Base-by-base conservation (phyloP, 192 early-diverging fungal species). In the Rhizophagus prolifer region DNA sequence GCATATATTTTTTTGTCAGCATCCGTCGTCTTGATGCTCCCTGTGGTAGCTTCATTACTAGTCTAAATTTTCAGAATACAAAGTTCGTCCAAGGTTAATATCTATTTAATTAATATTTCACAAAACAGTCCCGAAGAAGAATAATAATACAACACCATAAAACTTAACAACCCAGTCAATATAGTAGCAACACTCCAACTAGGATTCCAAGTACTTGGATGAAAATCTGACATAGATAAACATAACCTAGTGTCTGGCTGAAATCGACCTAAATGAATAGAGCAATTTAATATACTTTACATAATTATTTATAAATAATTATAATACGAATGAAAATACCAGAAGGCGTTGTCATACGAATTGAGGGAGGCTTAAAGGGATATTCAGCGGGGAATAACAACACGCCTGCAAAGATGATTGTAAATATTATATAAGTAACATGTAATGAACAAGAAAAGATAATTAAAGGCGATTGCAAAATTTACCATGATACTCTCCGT, bases 131-230 rank as follows among this genome's bases (percentile, higher is more conserved):
- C 0, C n/a, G 7, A 62, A 12, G 16, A 62, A 26, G 2, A 70
- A 10, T 70, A 50, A 23, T 70, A 50, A 23, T 50, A 70, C 28
- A 38, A 71, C 60, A 96, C 93, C 98, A 99, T 99, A 81, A 99
- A 99, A 64, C 92, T 94, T 58, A 99, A 84, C 72, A 98, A 83
- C 13, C 98, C 98, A 65, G 92, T 98, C 54, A 99, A 84, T 69
- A 99, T 98, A 0, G 98, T 99, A 9, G 95, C 81, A 12, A 99
- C 98, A 70, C 92, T 94, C 98, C 98, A 98, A 66, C 94, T 93
- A 8, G 97, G 96, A 78, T 98, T 99, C 96, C 97, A 99, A 44
- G 92, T 85, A 80, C 89, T 90, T 38, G 92, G 94, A 76, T 95
- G 94, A 82, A 97, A 98, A 86, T 98, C 96, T 77, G 91, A 94